Evolutionary conservation across 441 rosid genomes (phyloP).

Genomic region (Mallotus repandus): DNA sequence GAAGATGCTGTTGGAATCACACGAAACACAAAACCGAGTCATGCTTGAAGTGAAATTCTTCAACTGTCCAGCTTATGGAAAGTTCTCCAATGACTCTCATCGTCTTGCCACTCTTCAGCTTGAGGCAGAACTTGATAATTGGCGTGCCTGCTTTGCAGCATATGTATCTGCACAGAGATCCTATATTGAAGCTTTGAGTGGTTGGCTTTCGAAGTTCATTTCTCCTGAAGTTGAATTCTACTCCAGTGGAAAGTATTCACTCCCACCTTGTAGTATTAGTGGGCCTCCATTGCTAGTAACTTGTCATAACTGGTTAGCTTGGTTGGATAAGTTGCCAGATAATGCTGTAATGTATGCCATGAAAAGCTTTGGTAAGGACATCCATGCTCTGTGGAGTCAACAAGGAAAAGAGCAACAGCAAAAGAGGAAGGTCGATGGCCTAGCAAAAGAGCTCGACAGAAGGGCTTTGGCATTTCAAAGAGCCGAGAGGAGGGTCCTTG

Average conservation of each 20-base stretch:
- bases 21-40: slow-evolving; percentile 46
- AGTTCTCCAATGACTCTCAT: slow-evolving; percentile 42
- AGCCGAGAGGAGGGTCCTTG: slow-evolving; percentile 39
- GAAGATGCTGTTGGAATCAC: slow-evolving; percentile 48
- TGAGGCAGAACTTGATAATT: slow-evolving; percentile 48
- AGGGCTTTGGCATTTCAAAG: slow-evolving; percentile 36
- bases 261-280: slow-evolving; percentile 16
- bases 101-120: slow-evolving; percentile 61
- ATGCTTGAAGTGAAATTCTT: slow-evolving; percentile 45
- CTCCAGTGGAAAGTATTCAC: slow-evolving; percentile 26
- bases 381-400: slow-evolving; percentile 41
- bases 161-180: slow-evolving; percentile 44
- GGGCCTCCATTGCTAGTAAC: slow-evolving; percentile 42
- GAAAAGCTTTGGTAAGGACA: slow-evolving; percentile 41
- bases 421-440: slow-evolving; percentile 50
- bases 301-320: slow-evolving; percentile 46
- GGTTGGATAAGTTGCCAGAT: slow-evolving; percentile 42
- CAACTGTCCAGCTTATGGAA: slow-evolving; percentile 34
- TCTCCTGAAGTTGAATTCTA: slow-evolving; percentile 40
- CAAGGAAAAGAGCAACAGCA: slow-evolving; percentile 57
- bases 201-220: slow-evolving; percentile 51
- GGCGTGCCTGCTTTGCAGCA: slow-evolving; percentile 39
- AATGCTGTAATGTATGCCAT: slow-evolving; percentile 36
- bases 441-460: slow-evolving; percentile 43
- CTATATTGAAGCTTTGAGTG: slow-evolving; percentile 48